Evolutionary conservation across 495 filamentous ascomycete genomes (phyloP), one percentile per base, ranked within the genome.

Genomic region (Aspergillus affinis): DNA sequence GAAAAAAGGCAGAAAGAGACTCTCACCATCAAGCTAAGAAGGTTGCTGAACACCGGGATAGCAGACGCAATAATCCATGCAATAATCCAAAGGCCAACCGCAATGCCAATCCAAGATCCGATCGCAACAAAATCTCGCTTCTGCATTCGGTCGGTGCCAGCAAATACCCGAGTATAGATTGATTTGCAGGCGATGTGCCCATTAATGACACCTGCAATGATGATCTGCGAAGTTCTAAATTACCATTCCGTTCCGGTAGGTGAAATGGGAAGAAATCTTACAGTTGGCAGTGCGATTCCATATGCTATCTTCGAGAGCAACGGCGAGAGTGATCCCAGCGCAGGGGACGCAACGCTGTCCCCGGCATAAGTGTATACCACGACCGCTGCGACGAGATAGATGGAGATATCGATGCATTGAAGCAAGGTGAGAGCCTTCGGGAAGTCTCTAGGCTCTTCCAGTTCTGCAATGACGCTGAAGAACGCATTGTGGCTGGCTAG

Each of bases 391-490:
- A 65, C 54, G 15, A 69, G 17, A 69, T 91, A 90, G 47, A 90
- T 79, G 56, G 78, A 58, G 17, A 82, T 85, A 63, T 87, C 84
- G 30, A 80, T 77, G 51, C 76, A 54, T 57, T 86, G 84, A 0
- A 87, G 81, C 18, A 81, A 56, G 48, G 72, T 72, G 44, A 90
- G 78, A 5, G 86, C 78, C 69, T 86, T 86, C 46, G 75, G 71
- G 64, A 78, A 88, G 62, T 87, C 81, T 47, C 65, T 62, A 0
- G 86, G 86, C 0, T 81, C 80, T 61, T 83, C 79, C 76, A 91
- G 82, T 66, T 91, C 88, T 57, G 84, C 80, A 66, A 87, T 86
- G 70, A 91, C 85, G 53, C 72, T 78, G 74, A 90, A 87, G 69
- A 88, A 84, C 68, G 86, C 78, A 66, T 85, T 72, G 75, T 88